Conservation (phyloP, 2,329 filamentous ascomycete species). For the Diaporthe sp. region DNA sequence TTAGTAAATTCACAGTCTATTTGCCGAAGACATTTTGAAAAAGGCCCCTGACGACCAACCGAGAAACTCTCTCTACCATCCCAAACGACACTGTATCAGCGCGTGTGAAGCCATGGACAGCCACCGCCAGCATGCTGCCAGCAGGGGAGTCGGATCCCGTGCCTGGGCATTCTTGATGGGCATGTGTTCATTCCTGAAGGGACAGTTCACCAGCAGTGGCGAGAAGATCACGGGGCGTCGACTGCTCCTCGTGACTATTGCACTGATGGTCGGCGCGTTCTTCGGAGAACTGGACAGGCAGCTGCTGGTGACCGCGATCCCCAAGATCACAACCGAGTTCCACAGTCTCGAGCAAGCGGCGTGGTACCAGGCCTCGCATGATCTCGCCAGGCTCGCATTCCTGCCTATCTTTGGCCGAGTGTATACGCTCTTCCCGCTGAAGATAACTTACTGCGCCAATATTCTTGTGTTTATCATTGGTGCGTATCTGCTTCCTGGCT, state of each 20-base stretch:
- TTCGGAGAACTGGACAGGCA: not conserved
- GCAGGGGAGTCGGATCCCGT: not conserved
- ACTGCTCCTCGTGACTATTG: not conserved
- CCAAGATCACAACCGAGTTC: conserved; percentile 37
- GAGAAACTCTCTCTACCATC: too few species aligned
- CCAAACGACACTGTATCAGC: not conserved
- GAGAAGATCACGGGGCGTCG: not conserved
- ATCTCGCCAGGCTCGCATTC: conserved; percentile 11
- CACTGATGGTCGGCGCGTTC: not conserved
- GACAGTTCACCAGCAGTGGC: not conserved
- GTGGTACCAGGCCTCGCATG: conserved; percentile 28
- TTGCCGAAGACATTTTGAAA: too few species aligned
- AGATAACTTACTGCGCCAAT: not conserved
- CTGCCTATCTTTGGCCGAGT: conserved; percentile 1
- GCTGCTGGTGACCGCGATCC: conserved; percentile 25
- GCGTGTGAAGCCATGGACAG: not conserved
- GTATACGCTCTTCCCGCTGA: not conserved
- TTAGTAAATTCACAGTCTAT: too few species aligned
- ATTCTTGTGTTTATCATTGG: not conserved
- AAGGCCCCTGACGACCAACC: too few species aligned
- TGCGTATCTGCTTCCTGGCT: not conserved
- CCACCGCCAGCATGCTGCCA: not conserved
- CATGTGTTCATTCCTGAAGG: not conserved
- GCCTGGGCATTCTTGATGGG: not conserved
- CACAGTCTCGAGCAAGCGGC: conserved; percentile 20